Percentiles rank a stretch among this genome's conserved stretches.
phyloP scores from a whole-genome alignment of 164 flowering plant genomes.

The Protea cynaroides region DNA sequence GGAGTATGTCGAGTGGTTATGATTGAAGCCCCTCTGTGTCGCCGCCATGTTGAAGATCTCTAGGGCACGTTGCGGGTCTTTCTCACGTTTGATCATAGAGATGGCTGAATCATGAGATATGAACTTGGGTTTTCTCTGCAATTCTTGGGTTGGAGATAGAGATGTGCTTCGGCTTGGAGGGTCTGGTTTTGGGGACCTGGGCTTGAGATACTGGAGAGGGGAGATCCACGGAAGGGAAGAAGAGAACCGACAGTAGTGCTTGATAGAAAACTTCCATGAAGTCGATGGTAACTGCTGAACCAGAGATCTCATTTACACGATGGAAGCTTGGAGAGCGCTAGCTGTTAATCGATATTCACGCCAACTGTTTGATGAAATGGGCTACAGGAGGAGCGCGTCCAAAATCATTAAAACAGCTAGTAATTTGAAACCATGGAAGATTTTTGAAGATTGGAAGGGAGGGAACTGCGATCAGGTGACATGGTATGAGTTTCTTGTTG shows the following conservation, averaged over 20 bases:
- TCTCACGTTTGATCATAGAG: slow-evolving; percentile 56
- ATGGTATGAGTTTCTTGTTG: no score
- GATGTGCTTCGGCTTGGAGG: slow-evolving; percentile 32
- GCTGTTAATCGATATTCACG: not conserved
- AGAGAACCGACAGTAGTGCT: slow-evolving; percentile 17
- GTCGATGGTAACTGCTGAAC: not conserved
- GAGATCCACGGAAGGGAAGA: slow-evolving; percentile 60
- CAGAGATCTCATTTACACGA: no score
- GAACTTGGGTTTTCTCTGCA: slow-evolving; percentile 39
- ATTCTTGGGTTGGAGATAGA: slow-evolving; percentile 10
- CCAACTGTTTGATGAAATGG: slow-evolving; percentile 9
- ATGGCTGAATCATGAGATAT: slow-evolving; percentile 60
- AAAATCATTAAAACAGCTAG: no score
- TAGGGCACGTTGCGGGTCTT: slow-evolving; percentile 65
- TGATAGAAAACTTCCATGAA: slow-evolving; percentile 3
- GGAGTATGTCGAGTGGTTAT: slow-evolving; percentile 70
- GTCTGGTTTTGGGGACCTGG: slow-evolving; percentile 28
- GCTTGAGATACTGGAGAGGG: slow-evolving; percentile 43
- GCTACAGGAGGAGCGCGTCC: not conserved
- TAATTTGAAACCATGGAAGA: no score
- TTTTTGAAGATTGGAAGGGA: no score
- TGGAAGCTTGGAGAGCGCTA: no score
- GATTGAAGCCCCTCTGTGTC: slow-evolving; percentile 70
- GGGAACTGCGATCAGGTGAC: no score
- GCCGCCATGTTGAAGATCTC: slow-evolving; percentile 68